These are phyloP conservation scores for Fusarium mangiferae DNA, from an alignment of 2,329 filamentous ascomycete species.

Conservation along the genomic window DNA sequence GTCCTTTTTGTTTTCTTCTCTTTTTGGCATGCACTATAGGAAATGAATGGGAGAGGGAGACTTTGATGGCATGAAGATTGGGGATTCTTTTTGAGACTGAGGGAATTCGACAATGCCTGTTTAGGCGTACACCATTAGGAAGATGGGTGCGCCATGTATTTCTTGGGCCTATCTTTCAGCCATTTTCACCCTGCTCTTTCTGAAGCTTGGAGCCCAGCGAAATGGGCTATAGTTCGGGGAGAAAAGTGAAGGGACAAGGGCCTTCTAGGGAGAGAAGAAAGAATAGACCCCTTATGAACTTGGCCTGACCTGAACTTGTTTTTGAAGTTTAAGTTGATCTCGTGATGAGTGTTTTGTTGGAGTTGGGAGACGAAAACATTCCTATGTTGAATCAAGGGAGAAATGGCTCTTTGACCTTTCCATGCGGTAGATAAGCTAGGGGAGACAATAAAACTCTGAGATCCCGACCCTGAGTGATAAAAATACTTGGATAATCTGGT, in stretches of 20 bases:
- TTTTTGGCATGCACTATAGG: constrained; percentile 22
- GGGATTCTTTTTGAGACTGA: neutral
- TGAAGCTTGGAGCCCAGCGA: neutral
- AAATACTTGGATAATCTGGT: neutral
- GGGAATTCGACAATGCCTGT: neutral
- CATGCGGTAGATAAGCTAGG: neutral
- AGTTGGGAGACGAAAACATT: constrained; percentile 26
- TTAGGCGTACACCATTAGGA: neutral
- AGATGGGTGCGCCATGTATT: constrained; percentile 2
- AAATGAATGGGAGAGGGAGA: constrained; percentile 4
- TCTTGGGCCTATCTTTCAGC: constrained; percentile 1
- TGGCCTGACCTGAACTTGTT: neutral
- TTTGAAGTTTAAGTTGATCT: neutral
- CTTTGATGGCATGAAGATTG: constrained; percentile 3
- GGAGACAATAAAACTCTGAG: neutral
- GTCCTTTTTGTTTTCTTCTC: constrained; percentile 11
- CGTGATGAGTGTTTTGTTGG: constrained; percentile 3
- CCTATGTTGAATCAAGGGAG: constrained; percentile 23
- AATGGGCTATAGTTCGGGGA: neutral
- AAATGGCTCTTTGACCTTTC: neutral
- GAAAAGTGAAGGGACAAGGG: neutral
- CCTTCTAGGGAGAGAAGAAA: constrained; percentile 9
- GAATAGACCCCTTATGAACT: constrained; percentile 13
- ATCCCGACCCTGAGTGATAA: neutral
- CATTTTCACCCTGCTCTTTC: neutral